Conservation (phyloP, 805 yeast species). For the Saturnispora galanensis region DNA sequence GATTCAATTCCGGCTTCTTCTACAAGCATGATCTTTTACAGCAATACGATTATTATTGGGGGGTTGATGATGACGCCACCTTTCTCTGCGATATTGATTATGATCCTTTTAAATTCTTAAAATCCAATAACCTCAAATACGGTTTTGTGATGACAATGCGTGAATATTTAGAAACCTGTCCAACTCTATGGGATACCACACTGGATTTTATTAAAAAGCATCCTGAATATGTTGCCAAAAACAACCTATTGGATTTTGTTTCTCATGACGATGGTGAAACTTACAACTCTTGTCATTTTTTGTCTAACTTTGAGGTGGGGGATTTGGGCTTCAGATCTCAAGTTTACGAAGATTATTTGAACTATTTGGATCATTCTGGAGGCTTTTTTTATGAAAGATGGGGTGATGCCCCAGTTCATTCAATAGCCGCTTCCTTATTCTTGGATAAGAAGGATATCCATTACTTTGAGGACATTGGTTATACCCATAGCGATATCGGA, state of each 20-base stretch:
- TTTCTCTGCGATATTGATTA: conserved; percentile 41
- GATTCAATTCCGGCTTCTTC: conserved; percentile 42
- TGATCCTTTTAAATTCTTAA: conserved; percentile 42
- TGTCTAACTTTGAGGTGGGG: conserved; percentile 64
- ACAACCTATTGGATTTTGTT: no score
- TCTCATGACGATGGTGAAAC: conserved; percentile 20
- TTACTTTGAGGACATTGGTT: conserved; percentile 51
- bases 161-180: conserved; percentile 38
- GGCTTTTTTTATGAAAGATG: conserved; percentile 70
- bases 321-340: conserved; percentile 44
- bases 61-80: conserved; percentile 45
- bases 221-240: background rate
- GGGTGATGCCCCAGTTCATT: conserved; percentile 74
- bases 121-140: conserved; percentile 32
- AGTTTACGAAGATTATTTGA: conserved; percentile 45
- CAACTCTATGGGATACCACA: conserved; percentile 40
- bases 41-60: conserved; percentile 46
- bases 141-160: conserved; percentile 42
- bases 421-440: conserved; percentile 51
- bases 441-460: conserved; percentile 40
- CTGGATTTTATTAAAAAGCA: conserved; percentile 30
- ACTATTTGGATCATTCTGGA: conserved; percentile 47
- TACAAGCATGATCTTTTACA: conserved; percentile 37
- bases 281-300: conserved; percentile 48
- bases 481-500: conserved; percentile 44